A percentile compares a stretch with the other conserved stretches of the same genome.
Conservation (phyloP, 257 asterid species). For the Scutellaria barbata region DNA sequence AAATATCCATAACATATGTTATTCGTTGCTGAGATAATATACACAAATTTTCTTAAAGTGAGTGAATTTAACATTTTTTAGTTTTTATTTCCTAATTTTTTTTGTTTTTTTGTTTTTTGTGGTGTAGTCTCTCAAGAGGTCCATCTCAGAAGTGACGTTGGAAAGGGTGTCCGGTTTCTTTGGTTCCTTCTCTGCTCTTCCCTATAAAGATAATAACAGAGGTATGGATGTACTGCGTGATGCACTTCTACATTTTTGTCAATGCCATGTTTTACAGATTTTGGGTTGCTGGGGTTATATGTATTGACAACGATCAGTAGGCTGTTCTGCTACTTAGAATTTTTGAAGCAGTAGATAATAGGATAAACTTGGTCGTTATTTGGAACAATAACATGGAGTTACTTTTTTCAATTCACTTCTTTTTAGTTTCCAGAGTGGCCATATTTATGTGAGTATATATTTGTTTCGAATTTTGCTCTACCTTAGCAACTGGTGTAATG, state of each 20-base stretch:
- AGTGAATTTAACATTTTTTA: no score
- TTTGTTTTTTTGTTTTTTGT: conserved; percentile 24
- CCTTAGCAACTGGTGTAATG: conserved; percentile 17
- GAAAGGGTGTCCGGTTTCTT: conserved; percentile 70
- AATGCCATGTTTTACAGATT: neutral
- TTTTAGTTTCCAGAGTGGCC: neutral
- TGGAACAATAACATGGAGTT: neutral
- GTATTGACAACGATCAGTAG: neutral
- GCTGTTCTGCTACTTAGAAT: neutral
- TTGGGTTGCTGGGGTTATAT: neutral
- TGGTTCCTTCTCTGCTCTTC: conserved; percentile 69
- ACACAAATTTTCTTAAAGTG: conserved; percentile 26
- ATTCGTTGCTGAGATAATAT: conserved; percentile 15
- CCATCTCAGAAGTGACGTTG: conserved; percentile 77
- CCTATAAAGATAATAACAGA: conserved; percentile 53
- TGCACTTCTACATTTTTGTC: neutral
- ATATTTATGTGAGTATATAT: neutral
- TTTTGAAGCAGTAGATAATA: neutral
- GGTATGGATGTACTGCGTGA: conserved; percentile 53
- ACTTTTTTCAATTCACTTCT: neutral
- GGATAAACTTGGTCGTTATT: neutral
- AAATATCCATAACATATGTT: neutral
- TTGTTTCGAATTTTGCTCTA: neutral
- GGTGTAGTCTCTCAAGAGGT: conserved; percentile 66
- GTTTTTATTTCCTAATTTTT: no score